Conservation (phyloP, 2,329 filamentous ascomycete species). For the Rutstroemia sp. region DNA sequence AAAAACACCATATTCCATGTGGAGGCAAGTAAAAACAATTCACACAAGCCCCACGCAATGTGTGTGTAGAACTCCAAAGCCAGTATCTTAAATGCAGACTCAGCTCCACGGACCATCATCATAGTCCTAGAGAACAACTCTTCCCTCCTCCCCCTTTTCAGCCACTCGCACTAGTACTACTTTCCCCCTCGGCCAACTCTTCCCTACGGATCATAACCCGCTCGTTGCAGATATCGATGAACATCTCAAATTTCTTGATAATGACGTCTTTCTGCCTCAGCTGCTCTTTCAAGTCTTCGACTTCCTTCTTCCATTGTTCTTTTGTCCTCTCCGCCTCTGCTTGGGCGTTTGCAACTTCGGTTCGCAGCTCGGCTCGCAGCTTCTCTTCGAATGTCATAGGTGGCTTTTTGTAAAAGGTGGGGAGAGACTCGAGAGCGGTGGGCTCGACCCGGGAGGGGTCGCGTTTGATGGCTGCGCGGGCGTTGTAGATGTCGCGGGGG, state of each 20-base stretch:
- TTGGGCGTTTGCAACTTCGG: slow-evolving; percentile 50
- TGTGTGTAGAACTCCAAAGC: too few species aligned
- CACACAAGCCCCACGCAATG: too few species aligned
- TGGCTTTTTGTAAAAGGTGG: slow-evolving; percentile 60
- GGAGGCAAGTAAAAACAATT: too few species aligned
- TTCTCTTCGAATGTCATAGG: slow-evolving; percentile 56
- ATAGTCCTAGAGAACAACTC: too few species aligned
- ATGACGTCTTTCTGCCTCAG: slow-evolving; percentile 56
- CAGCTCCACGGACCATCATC: too few species aligned
- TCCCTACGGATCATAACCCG: slow-evolving; percentile 57
- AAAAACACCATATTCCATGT: too few species aligned
- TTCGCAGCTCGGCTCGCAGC: slow-evolving; percentile 53
- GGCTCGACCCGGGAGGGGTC: slow-evolving; percentile 57
- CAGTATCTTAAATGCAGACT: too few species aligned
- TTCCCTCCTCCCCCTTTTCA: not conserved
- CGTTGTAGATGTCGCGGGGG: slow-evolving; percentile 61
- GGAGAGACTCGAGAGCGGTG: slow-evolving; percentile 49
- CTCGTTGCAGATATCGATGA: slow-evolving; percentile 63
- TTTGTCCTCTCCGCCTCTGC: slow-evolving; percentile 52
- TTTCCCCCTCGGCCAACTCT: slow-evolving; percentile 35
- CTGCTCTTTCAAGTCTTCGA: slow-evolving; percentile 50
- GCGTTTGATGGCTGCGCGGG: slow-evolving; percentile 57
- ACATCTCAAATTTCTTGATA: slow-evolving; percentile 60
- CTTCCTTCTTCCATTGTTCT: slow-evolving; percentile 47
- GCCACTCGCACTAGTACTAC: slow-evolving; percentile 14